phyloP scores from a whole-genome alignment of 192 early-diverging fungal genomes.

The Backusella circina region DNA sequence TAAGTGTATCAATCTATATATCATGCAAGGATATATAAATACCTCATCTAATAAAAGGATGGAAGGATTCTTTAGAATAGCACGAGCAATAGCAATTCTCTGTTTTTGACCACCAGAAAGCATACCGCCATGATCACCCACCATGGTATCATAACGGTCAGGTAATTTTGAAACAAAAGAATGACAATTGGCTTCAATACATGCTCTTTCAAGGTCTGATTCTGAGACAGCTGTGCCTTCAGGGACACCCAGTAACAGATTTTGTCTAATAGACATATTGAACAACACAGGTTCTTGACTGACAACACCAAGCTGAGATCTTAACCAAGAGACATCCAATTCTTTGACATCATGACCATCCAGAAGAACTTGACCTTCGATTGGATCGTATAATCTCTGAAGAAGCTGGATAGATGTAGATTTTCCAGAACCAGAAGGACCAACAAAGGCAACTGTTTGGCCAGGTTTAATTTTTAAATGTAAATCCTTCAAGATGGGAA shows the following conservation, averaged over 20 bases:
- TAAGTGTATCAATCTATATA: neutral
- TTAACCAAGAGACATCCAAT: conserved; percentile 75
- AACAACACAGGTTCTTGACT: conserved; percentile 91
- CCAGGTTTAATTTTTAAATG: conserved; percentile 67
- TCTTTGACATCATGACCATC: conserved; percentile 74
- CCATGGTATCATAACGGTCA: conserved; percentile 73
- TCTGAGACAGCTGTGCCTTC: conserved; percentile 31
- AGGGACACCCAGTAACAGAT: conserved; percentile 63
- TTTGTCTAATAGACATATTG: conserved; percentile 66
- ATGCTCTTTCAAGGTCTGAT: conserved; percentile 64
- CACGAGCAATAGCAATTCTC: conserved; percentile 92
- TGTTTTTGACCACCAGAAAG: conserved; percentile 93
- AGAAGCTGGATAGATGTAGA: conserved; percentile 82
- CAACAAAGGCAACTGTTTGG: conserved; percentile 83
- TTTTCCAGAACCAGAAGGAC: conserved; percentile 80
- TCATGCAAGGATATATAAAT: neutral
- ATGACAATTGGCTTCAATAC: conserved; percentile 65
- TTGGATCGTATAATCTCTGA: conserved; percentile 80
- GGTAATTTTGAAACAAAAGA: conserved; percentile 85
- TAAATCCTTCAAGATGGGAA: conserved; percentile 71
- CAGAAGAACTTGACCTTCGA: conserved; percentile 51
- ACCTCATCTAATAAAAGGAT: conserved; percentile 81
- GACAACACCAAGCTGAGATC: conserved; percentile 84
- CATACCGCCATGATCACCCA: conserved; percentile 74
- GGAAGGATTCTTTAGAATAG: conserved; percentile 78